Conservation (phyloP, 768 basidiomycete species). For the Boletus rubescentipes region DNA sequence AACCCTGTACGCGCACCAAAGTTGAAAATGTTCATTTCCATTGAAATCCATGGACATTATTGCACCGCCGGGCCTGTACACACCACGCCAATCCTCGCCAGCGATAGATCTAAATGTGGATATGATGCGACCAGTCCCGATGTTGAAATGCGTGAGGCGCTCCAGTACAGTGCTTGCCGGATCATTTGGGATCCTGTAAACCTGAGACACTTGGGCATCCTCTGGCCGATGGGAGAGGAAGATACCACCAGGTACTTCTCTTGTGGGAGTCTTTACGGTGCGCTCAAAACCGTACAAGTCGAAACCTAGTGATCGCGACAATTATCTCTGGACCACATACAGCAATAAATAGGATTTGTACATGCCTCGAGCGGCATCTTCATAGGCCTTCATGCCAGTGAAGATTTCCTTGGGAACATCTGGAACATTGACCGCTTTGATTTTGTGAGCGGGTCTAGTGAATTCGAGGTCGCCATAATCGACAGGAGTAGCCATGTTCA, state of each 20-base stretch:
- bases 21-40: constrained; percentile 42
- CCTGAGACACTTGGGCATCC: constrained; percentile 38
- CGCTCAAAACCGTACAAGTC: constrained; percentile 28
- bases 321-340: background rate
- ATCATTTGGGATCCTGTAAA: constrained; percentile 35
- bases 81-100: constrained; percentile 43
- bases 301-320: constrained; percentile 24
- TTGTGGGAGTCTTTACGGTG: constrained; percentile 8
- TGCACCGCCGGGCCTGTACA: constrained; percentile 35
- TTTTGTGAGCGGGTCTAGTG: constrained; percentile 37
- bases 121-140: constrained; percentile 39
- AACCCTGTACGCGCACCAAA: constrained; percentile 31
- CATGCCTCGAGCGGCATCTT: constrained; percentile 38
- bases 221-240: constrained; percentile 41
- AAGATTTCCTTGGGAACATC: constrained; percentile 34
- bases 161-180: constrained; percentile 26
- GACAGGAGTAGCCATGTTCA: constrained; percentile 23
- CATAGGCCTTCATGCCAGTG: constrained; percentile 37
- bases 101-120: constrained; percentile 30
- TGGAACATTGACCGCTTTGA: constrained; percentile 39
- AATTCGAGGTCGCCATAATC: constrained; percentile 35
- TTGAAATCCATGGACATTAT: constrained; percentile 42
- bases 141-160: constrained; percentile 40
- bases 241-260: constrained; percentile 21
- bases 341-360: background rate